Percentiles rank a stretch among this genome's conserved stretches.
These are phyloP conservation scores for Malassezia nana DNA, from an alignment of 1,284 basidiomycete species.

Conservation along the genomic window DNA sequence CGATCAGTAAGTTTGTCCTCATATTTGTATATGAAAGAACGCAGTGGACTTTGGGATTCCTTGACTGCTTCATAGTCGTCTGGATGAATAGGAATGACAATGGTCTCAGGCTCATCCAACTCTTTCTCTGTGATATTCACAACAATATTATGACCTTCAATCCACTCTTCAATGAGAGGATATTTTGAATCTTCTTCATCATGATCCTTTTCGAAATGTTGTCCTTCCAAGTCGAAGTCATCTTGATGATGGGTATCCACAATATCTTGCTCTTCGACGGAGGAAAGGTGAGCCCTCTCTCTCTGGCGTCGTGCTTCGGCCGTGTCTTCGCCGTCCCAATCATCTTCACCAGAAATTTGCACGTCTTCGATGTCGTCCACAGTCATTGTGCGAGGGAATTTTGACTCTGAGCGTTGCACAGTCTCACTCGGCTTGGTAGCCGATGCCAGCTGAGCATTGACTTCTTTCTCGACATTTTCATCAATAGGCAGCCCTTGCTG, in stretches of 20 bases:
- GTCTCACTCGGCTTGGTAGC: too few species aligned
- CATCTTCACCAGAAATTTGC: constrained; percentile 10
- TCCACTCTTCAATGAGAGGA: constrained; percentile 36
- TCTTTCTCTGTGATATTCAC: constrained; percentile 34
- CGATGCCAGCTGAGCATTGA: not conserved
- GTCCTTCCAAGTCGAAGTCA: constrained; percentile 1
- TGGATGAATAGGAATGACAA: constrained; percentile 33
- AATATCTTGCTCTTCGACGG: constrained; percentile 12
- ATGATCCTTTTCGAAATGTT: not conserved
- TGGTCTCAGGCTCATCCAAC: constrained; percentile 30
- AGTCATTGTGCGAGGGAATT: not conserved
- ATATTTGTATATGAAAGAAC: not conserved
- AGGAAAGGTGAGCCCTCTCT: constrained; percentile 7
- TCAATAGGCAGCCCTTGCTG: not conserved
- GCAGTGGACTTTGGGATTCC: constrained; percentile 21
- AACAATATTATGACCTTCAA: constrained; percentile 40
- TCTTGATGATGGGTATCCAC: constrained; percentile 1
- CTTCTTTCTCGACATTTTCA: not conserved
- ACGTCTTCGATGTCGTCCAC: constrained; percentile 7
- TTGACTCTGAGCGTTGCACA: too few species aligned
- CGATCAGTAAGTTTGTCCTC: not conserved
- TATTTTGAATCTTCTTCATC: constrained; percentile 20
- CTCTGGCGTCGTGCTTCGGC: constrained; percentile 29
- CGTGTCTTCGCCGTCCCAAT: constrained; percentile 44
- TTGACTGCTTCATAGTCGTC: constrained; percentile 25